These are phyloP conservation scores for Pinus taeda DNA, from an alignment of 75 land plant species.

Conservation along the genomic window DNA sequence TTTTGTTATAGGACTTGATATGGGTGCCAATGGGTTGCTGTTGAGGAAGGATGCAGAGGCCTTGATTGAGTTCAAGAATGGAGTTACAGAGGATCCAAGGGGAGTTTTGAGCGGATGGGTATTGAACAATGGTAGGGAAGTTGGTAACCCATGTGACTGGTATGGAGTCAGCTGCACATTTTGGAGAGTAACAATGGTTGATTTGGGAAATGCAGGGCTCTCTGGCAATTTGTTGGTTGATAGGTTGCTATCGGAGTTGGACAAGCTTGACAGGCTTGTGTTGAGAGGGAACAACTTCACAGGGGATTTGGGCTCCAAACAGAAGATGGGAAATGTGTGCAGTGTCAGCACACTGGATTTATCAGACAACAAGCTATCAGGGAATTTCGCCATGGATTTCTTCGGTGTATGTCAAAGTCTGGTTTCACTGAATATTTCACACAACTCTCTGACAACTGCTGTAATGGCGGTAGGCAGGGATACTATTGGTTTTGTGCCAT, in stretches of 20 bases:
- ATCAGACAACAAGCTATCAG: conserved; percentile 57
- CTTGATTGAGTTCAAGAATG: conserved; percentile 40
- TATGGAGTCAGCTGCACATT: conserved; percentile 48
- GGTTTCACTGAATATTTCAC: conserved; percentile 40
- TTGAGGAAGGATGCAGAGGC: conserved; percentile 16
- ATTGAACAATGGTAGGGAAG: background rate
- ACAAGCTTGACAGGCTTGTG: conserved; percentile 20
- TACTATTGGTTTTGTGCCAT: conserved; percentile 21
- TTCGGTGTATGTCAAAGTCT: conserved; percentile 30
- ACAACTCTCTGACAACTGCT: conserved; percentile 23
- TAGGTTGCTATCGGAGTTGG: conserved; percentile 24
- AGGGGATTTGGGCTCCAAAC: conserved; percentile 31
- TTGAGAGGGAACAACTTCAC: conserved; percentile 47
- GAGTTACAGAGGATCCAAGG: conserved; percentile 46
- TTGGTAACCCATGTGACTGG: conserved; percentile 46
- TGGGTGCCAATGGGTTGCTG: background rate
- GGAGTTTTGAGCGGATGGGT: conserved; percentile 42
- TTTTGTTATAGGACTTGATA: background rate
- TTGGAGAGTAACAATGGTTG: conserved; percentile 18
- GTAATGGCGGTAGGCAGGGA: conserved; percentile 6
- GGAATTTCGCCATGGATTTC: conserved; percentile 24
- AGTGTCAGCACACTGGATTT: conserved; percentile 49
- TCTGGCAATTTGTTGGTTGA: conserved; percentile 30
- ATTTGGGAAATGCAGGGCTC: conserved; percentile 41
- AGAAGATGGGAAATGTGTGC: conserved; percentile 3